These are phyloP conservation scores for Solanum infundibuliforme DNA, from an alignment of 257 asterid species.

Conservation along the genomic window DNA sequence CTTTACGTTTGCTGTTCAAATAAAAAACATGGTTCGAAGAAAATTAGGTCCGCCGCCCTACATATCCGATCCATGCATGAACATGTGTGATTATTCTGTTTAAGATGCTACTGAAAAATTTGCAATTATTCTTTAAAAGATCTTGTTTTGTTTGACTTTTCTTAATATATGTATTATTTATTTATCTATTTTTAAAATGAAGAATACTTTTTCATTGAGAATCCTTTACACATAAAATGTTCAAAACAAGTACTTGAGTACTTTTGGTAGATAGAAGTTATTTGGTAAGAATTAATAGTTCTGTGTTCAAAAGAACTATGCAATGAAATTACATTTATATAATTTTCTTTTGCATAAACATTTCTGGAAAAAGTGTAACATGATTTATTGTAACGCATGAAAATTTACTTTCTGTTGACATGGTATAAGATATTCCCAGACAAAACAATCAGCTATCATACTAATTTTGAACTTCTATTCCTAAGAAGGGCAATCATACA, in stretches of 20 bases:
- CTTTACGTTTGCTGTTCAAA: not conserved
- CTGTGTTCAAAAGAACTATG: not conserved
- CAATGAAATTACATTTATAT: not conserved
- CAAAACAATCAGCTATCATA: not conserved
- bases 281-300: not conserved
- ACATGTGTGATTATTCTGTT: not conserved
- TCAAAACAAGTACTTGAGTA: not conserved
- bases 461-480: not conserved
- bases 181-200: not conserved
- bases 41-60: not conserved
- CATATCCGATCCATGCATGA: too few relatives aligned
- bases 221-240: not conserved
- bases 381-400: not conserved
- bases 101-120: not conserved
- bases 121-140: not conserved
- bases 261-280: not conserved
- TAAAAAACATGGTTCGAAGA: not conserved
- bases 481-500: not conserved
- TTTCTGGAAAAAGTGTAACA: not conserved
- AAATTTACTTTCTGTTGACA: not conserved
- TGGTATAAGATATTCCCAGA: not conserved
- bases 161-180: not conserved
- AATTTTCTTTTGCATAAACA: not conserved
- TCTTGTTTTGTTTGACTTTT: not conserved
- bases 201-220: not conserved